Base-by-base conservation (phyloP, 2,329 filamentous ascomycete genomes). In the Lanzia echinophila region DNA sequence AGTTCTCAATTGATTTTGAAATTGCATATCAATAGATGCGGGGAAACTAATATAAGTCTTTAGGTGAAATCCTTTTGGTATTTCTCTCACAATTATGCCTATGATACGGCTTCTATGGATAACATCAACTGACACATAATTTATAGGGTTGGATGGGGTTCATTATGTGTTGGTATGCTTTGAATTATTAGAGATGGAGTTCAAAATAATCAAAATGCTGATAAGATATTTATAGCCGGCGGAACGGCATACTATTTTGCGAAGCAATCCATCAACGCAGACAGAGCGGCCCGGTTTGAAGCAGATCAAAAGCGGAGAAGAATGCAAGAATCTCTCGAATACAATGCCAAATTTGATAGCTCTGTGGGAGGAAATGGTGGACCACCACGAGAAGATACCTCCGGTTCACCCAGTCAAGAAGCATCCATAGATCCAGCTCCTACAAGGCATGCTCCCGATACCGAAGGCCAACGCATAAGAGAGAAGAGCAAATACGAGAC, bases 181-280 rank as follows among this genome's bases (percentile, higher is more conserved):
- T 39, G 31, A n/a, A 48, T n/a, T n/a, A 41, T 11, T 20, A 24
- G 20, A 17, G 13, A 24, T 10, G 17, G 33, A 36, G 15, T 28
- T 28, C 28, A 38, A 56, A 44, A 65, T 48, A 8, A 45, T 44
- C 17, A n/a, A 28, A n/a, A 24, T 48, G 20, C 50, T 53, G 12
- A 53, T 32, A 19, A 34, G 32, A 20, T 22, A 20, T 36, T 4
- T 47, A 57, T 67, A 90, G 90, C 91, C 62, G 94, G 92, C 67
- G 94, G 83, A 61, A 88, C 86, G 59, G 90, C 92, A 66, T 99
- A 97, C 78, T 90, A 88, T 76, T 96, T 96, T 70, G 94, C 94
- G 60, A 99, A 99, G 79, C 81, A 83, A 68, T 86, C 85, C 70
- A 95, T 99, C 79, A 96, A 96, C 69, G 88, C 88, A 63, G 90